These are phyloP conservation scores for Suillus placidus DNA, from an alignment of 768 basidiomycete genomes.

Conservation along the genomic window DNA sequence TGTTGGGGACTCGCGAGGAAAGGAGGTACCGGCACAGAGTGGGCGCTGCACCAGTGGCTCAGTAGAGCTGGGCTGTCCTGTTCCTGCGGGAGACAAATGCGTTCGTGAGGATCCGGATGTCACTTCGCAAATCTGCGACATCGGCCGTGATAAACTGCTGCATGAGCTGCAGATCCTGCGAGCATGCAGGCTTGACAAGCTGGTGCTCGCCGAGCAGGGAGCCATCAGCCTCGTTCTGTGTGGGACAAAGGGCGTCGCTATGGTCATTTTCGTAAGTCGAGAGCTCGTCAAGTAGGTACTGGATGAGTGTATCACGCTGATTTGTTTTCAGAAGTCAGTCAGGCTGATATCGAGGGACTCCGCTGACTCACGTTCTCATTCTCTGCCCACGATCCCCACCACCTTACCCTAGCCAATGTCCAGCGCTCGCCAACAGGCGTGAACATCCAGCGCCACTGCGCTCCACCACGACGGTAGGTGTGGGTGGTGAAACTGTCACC, in stretches of 20 bases:
- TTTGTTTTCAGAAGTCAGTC: background rate
- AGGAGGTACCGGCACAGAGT: background rate
- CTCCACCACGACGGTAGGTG: slow-evolving; percentile 31
- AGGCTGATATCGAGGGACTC: background rate
- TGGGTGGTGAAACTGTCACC: slow-evolving; percentile 28
- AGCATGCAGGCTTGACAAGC: background rate
- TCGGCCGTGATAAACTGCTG: background rate
- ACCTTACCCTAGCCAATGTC: slow-evolving; percentile 36
- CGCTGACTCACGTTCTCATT: slow-evolving; percentile 3
- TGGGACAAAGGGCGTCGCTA: background rate
- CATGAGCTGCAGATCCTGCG: background rate
- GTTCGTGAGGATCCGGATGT: background rate
- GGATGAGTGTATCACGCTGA: background rate
- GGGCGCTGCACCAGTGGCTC: background rate
- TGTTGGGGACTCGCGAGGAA: background rate
- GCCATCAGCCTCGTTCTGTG: background rate
- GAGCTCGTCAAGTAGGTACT: background rate
- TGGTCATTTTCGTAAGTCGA: background rate
- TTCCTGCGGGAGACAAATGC: background rate
- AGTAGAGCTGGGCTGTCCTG: background rate
- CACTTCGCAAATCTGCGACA: background rate
- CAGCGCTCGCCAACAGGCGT: slow-evolving; percentile 38
- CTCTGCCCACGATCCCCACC: slow-evolving; percentile 42
- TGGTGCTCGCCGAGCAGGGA: background rate
- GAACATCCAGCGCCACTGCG: slow-evolving; percentile 32